A percentile compares a stretch with the other conserved stretches of the same genome.
These are phyloP conservation scores for Ophiostoma ips DNA, from an alignment of 2,329 filamentous ascomycete species.

Conservation along the genomic window DNA sequence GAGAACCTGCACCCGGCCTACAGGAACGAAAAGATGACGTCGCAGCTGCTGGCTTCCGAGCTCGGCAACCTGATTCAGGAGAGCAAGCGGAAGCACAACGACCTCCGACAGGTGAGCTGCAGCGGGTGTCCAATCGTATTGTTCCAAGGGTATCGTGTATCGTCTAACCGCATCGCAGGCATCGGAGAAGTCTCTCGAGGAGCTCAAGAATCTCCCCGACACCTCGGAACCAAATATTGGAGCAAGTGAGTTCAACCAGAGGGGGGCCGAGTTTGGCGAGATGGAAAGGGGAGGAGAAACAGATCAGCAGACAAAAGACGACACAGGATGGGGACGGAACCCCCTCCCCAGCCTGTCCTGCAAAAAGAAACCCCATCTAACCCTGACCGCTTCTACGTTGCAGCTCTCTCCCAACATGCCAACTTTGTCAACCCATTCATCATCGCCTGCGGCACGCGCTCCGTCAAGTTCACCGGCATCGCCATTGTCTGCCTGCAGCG, in stretches of 20 bases:
- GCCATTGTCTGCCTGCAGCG: constrained; percentile 81
- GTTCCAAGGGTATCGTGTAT: background rate
- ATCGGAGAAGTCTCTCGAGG: constrained; percentile 83
- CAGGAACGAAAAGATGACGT: constrained; percentile 53
- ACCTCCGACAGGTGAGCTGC: constrained; percentile 56
- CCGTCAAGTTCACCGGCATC: constrained; percentile 78
- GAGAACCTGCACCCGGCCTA: constrained; percentile 4
- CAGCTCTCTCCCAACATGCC: constrained; percentile 69
- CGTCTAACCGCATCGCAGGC: constrained; percentile 39
- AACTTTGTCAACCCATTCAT: constrained; percentile 90
- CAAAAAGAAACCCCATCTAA: background rate
- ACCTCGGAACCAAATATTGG: constrained; percentile 65
- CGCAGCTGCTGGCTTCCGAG: constrained; percentile 78
- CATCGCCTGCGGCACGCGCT: constrained; percentile 79
- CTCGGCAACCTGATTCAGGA: constrained; percentile 85
- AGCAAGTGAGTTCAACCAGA: constrained; percentile 35
- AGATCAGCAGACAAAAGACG: no score
- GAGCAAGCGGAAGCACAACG: constrained; percentile 86
- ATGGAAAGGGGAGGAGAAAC: background rate
- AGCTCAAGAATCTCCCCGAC: constrained; percentile 62
- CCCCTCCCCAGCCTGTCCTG: no score
- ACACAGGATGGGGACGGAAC: background rate
- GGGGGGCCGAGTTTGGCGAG: background rate
- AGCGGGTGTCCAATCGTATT: no score
- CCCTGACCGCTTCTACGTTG: background rate